phyloP scores from a whole-genome alignment of 495 filamentous ascomycete genomes.

The Elasticomyces elasticus region DNA sequence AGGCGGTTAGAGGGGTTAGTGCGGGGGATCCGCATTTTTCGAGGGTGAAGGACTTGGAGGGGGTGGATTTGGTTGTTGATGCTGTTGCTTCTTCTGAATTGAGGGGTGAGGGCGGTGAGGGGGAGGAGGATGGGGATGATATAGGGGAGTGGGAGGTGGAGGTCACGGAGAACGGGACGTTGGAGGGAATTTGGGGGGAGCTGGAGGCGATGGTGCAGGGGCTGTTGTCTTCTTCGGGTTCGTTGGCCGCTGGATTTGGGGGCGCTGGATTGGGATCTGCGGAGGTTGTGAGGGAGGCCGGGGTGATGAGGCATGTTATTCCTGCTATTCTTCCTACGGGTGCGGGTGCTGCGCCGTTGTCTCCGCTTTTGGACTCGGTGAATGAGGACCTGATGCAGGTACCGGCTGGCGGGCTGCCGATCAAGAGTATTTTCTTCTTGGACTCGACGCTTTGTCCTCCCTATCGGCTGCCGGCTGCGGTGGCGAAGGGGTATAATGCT shows the following conservation, averaged over 20 bases:
- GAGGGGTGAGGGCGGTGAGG: not conserved
- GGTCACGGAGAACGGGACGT: not conserved
- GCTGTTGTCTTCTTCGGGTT: not conserved
- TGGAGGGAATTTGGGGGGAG: constrained; percentile 1
- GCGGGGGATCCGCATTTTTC: constrained; percentile 75
- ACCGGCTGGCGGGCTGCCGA: constrained; percentile 34
- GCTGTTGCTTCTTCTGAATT: constrained; percentile 17
- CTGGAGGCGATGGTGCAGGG: constrained; percentile 3
- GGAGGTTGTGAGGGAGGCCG: no score
- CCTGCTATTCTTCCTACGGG: constrained; percentile 67
- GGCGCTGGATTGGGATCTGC: no score
- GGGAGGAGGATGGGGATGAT: not conserved
- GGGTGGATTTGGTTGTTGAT: constrained; percentile 64
- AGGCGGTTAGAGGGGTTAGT: constrained; percentile 61
- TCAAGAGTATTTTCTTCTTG: constrained; percentile 66
- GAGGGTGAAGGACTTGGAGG: constrained; percentile 57
- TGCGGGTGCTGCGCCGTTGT: constrained; percentile 62
- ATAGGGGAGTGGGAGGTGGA: not conserved
- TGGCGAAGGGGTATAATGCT: constrained; percentile 60
- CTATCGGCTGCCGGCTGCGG: constrained; percentile 45
- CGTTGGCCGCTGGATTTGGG: not conserved
- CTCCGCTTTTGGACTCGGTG: constrained; percentile 51
- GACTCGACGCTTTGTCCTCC: constrained; percentile 52
- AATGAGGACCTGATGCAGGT: constrained; percentile 21
- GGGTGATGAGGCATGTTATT: constrained; percentile 16